Evolutionary conservation across 352 stramenopile genomes (phyloP).

Genomic region (Thalassiosira ordinaria): DNA sequence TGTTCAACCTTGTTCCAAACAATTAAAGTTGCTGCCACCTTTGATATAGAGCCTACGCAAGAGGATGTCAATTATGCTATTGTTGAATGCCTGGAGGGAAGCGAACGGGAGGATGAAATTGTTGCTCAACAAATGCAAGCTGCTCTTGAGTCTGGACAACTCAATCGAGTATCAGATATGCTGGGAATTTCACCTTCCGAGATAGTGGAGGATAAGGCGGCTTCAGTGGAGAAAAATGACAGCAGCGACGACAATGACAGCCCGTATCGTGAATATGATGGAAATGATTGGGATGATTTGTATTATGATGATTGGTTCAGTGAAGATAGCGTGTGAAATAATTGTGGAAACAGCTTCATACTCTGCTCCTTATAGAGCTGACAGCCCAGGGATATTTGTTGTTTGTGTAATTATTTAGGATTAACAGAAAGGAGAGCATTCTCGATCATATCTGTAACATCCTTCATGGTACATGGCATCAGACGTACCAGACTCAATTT

Average conservation of each 20-base stretch:
- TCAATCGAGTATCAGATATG: conserved; percentile 81
- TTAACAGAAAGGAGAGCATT: neutral
- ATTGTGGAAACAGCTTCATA: conserved; percentile 7
- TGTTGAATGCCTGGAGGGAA: conserved; percentile 86
- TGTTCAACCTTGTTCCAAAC: neutral
- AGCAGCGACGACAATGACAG: conserved; percentile 56
- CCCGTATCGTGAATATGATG: conserved; percentile 47
- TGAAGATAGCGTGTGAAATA: conserved; percentile 65
- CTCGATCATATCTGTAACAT: no score
- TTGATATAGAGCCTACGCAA: conserved; percentile 77
- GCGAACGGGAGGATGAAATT: conserved; percentile 84
- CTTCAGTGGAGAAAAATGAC: conserved; percentile 23
- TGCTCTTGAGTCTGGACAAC: conserved; percentile 80
- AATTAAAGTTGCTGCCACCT: conserved; percentile 52
- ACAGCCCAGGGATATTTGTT: neutral
- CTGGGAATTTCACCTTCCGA: conserved; percentile 58
- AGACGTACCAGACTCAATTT: no score
- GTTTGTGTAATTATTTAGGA: neutral
- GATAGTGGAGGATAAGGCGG: conserved; percentile 46
- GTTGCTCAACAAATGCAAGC: conserved; percentile 86
- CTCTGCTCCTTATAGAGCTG: neutral
- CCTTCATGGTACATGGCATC: no score
- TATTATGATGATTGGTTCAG: conserved; percentile 70
- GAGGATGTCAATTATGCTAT: conserved; percentile 85
- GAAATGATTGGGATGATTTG: conserved; percentile 64